phyloP scores from a whole-genome alignment of 2,329 filamentous ascomycete species.

The Gaeumannomyces tritici region DNA sequence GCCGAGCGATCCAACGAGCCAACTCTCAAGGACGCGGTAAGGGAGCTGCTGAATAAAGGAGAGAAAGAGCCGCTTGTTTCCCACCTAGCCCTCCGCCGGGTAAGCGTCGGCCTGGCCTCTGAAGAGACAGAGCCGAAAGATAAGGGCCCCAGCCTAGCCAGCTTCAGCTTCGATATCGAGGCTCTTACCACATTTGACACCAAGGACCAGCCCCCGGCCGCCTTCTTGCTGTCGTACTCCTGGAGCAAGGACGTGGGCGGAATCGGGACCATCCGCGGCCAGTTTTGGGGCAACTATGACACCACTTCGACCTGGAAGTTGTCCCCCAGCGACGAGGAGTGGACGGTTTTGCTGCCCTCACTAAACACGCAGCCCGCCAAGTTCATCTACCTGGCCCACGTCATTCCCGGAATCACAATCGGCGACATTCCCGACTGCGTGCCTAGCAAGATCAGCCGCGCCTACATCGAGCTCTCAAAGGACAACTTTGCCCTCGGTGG shows the following conservation, averaged over 20 bases:
- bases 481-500: background rate
- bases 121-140: conserved; percentile 12
- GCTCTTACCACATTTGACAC: conserved; percentile 2
- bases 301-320: background rate
- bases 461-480: background rate
- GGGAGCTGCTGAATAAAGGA: background rate
- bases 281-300: background rate
- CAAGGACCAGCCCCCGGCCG: background rate
- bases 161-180: conserved; percentile 5
- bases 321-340: background rate
- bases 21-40: background rate
- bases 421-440: background rate
- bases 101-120: background rate
- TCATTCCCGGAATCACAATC: background rate
- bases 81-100: background rate
- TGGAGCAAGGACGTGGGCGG: background rate
- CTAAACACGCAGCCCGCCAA: background rate
- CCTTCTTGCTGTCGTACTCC: conserved; percentile 5
- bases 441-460: background rate
- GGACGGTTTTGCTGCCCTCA: background rate
- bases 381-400: background rate
- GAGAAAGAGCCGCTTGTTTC: background rate
- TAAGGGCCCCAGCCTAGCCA: background rate
- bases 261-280: background rate
- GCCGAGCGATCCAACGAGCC: background rate